Conservation (phyloP, 2,329 filamentous ascomycete species). For the Teratosphaeria epicoccoides region DNA sequence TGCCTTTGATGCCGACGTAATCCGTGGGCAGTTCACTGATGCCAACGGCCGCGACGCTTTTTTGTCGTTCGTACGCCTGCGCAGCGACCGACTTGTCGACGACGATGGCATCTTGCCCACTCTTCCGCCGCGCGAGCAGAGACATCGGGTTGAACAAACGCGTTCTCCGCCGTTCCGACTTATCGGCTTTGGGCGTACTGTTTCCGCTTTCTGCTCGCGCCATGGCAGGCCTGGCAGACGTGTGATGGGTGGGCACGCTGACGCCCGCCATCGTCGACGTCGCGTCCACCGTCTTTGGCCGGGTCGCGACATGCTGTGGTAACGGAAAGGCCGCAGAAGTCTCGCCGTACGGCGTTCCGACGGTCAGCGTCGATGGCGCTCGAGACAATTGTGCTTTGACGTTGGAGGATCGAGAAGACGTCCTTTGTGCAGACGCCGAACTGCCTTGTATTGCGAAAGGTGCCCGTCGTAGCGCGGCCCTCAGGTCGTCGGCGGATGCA, state of each 20-base stretch:
- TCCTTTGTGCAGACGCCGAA: conserved; percentile 15
- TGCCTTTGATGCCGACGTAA: conserved; percentile 53
- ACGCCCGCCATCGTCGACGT: conserved; percentile 25
- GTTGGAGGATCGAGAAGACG: conserved; percentile 7
- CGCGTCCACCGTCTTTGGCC: conserved; percentile 21
- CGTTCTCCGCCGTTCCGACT: conserved; percentile 28
- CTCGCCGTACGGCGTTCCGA: conserved; percentile 22
- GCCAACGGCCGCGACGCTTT: conserved; percentile 42
- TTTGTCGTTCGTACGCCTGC: conserved; percentile 37
- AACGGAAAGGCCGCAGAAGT: conserved; percentile 22
- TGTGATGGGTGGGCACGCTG: conserved; percentile 25
- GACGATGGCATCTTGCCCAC: conserved; percentile 27
- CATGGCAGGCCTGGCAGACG: conserved; percentile 7
- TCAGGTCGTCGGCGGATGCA: conserved; percentile 5
- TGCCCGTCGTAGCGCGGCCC: neutral
- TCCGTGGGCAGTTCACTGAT: conserved; percentile 44
- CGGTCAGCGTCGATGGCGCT: conserved; percentile 10
- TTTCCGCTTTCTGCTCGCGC: neutral
- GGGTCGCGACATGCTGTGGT: conserved; percentile 23
- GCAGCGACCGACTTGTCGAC: conserved; percentile 15
- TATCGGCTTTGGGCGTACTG: neutral
- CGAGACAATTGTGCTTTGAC: neutral
- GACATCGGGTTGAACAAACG: conserved; percentile 50
- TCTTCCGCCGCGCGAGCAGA: conserved; percentile 46
- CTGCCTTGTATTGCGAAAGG: conserved; percentile 7